phyloP scores from a whole-genome alignment of 179 eudicot genomes.

The Nepenthes alata region DNA sequence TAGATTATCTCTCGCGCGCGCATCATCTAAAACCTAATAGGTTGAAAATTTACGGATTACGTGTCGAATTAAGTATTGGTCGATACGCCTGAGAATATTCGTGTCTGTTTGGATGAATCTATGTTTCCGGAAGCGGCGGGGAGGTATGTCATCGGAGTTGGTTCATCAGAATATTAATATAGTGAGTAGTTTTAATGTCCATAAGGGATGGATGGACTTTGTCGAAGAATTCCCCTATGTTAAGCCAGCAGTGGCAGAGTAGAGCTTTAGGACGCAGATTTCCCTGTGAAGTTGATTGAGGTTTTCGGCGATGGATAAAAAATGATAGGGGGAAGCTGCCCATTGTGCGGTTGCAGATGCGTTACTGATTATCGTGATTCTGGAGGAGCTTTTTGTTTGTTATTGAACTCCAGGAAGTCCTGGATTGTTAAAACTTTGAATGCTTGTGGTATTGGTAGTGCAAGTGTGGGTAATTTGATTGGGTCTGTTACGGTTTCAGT shows the following conservation, averaged over 20 bases:
- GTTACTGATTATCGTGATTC: constrained; percentile 68
- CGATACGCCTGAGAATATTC: constrained; percentile 91
- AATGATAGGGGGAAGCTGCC: constrained; percentile 18
- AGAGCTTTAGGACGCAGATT: constrained; percentile 82
- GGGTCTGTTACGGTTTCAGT: constrained; percentile 41
- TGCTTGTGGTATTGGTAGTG: constrained; percentile 21
- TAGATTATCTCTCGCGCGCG: constrained; percentile 11
- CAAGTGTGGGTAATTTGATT: constrained; percentile 14
- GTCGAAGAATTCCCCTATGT: constrained; percentile 58
- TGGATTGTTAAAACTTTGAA: constrained; percentile 66
- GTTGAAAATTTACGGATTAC: constrained; percentile 32
- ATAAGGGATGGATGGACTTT: constrained; percentile 32
- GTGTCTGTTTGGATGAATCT: constrained; percentile 89
- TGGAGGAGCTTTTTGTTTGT: constrained; percentile 47
- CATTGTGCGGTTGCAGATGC: constrained; percentile 68
- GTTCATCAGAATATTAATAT: constrained; percentile 42
- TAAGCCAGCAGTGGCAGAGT: constrained; percentile 93
- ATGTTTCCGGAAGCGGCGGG: constrained; percentile 77
- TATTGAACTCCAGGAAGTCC: constrained; percentile 62
- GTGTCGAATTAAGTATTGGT: constrained; percentile 86
- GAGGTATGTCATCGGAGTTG: constrained; percentile 55
- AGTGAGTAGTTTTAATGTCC: constrained; percentile 13
- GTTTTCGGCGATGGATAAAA: constrained; percentile 32
- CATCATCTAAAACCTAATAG: constrained; percentile 27
- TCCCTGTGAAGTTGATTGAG: constrained; percentile 82